Conservation (phyloP, 2,329 filamentous ascomycete species). For the Xylaria sp. region DNA sequence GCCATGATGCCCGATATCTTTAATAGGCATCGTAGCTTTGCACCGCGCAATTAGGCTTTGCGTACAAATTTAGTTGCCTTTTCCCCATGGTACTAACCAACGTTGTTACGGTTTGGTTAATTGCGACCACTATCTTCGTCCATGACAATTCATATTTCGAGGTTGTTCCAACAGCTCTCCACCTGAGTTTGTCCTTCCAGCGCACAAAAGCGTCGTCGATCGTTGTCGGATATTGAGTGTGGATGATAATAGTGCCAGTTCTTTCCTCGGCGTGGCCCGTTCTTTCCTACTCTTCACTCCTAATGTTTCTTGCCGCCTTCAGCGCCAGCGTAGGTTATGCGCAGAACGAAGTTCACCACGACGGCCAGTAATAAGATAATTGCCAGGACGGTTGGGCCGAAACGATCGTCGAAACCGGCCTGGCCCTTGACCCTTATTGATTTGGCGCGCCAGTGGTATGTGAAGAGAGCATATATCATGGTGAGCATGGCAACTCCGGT, state of each 20-base stretch:
- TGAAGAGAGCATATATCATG: constrained; percentile 94
- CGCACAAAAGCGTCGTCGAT: background rate
- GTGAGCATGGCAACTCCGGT: constrained; percentile 93
- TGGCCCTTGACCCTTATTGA: constrained; percentile 92
- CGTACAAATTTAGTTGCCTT: constrained; percentile 31
- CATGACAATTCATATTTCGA: background rate
- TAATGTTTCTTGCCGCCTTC: constrained; percentile 52
- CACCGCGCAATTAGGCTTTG: constrained; percentile 30
- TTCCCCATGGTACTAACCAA: constrained; percentile 2
- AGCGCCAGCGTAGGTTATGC: constrained; percentile 65
- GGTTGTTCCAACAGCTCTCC: background rate
- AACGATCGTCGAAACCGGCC: constrained; percentile 95
- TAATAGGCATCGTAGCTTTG: constrained; percentile 24
- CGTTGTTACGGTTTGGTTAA: constrained; percentile 4
- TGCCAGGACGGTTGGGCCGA: constrained; percentile 90
- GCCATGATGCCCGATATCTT: constrained; percentile 34
- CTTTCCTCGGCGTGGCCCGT: background rate
- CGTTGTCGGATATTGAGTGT: background rate
- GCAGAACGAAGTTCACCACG: constrained; percentile 94
- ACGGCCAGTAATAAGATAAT: constrained; percentile 88
- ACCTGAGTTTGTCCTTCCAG: background rate
- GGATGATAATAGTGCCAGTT: background rate
- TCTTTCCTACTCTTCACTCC: constrained; percentile 2
- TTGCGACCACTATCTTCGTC: background rate
- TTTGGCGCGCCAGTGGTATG: constrained; percentile 96